Conservation (phyloP, 805 yeast genomes). For the Blastobotrys americana region DNA sequence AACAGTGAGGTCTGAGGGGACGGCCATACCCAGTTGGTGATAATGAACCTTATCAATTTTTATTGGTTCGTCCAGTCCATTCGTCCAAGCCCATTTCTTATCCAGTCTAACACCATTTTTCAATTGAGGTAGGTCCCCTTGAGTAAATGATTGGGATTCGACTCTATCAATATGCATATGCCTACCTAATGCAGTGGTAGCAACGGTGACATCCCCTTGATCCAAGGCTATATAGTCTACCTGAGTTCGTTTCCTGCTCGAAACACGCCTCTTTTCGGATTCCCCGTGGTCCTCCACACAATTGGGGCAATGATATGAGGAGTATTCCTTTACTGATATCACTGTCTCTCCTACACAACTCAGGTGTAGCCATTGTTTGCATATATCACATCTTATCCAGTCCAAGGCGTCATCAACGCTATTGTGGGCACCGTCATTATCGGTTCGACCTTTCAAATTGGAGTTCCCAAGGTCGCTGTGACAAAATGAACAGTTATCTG, state of each 20-base stretch:
- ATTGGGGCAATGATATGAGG: conserved; percentile 47
- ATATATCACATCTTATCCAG: conserved; percentile 54
- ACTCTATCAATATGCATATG: conserved; percentile 21
- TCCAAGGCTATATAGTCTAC: conserved; percentile 76
- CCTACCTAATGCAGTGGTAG: conserved; percentile 17
- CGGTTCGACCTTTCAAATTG: no score
- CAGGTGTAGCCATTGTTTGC: conserved; percentile 49
- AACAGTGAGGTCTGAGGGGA: conserved; percentile 54
- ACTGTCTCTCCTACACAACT: conserved; percentile 38
- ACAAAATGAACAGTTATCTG: no score
- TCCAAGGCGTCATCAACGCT: no score
- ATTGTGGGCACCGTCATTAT: no score
- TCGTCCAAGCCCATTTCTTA: conserved; percentile 30
- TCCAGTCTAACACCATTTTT: conserved; percentile 33
- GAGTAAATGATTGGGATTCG: conserved; percentile 19
- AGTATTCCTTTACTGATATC: conserved; percentile 35
- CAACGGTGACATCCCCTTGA: conserved; percentile 52
- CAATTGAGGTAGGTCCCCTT: conserved; percentile 28
- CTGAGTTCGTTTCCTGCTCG: conserved; percentile 46
- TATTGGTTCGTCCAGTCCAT: conserved; percentile 40
- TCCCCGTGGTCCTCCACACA: conserved; percentile 46
- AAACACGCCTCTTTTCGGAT: conserved; percentile 43
- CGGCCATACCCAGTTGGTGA: conserved; percentile 38
- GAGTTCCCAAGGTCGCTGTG: no score
- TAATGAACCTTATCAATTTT: conserved; percentile 33